Evolutionary conservation across 768 basidiomycete species (phyloP).

Genomic region (Amanita inopinata): DNA sequence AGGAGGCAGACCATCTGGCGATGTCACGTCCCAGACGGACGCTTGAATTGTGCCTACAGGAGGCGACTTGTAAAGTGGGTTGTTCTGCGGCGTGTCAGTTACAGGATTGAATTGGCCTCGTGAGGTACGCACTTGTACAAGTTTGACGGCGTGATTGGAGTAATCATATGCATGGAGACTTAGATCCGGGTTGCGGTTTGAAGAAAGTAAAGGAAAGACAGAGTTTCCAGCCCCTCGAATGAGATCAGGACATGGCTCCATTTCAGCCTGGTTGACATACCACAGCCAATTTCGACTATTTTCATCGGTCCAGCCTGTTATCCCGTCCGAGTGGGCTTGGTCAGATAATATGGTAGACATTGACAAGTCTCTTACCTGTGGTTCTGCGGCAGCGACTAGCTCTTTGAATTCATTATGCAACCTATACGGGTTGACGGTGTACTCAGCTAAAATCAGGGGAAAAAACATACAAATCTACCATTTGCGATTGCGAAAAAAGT

Average conservation of each 20-base stretch:
- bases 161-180: conserved; percentile 82
- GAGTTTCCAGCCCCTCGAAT: conserved; percentile 85
- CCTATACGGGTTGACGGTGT: conserved; percentile 41
- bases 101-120: not conserved
- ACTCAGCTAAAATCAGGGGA: too few relatives aligned
- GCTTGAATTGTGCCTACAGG: conserved; percentile 66
- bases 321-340: conserved; percentile 9
- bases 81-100: conserved; percentile 35
- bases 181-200: conserved; percentile 75
- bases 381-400: conserved; percentile 56
- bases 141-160: conserved; percentile 76
- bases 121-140: conserved; percentile 79
- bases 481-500: conserved; percentile 93
- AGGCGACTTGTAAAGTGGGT: conserved; percentile 59
- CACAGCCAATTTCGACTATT: conserved; percentile 89
- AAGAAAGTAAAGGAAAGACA: conserved; percentile 77
- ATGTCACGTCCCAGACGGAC: conserved; percentile 87
- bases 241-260: conserved; percentile 1
- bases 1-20: conserved; percentile 45
- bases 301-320: conserved; percentile 67
- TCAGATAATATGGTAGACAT: conserved; percentile 8
- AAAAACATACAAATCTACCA: conserved; percentile 37
- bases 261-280: conserved; percentile 28
- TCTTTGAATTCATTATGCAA: conserved; percentile 93
- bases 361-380: conserved; percentile 35